phyloP scores from a whole-genome alignment of 1,284 basidiomycete genomes.

The Ustilago xerochloae region DNA sequence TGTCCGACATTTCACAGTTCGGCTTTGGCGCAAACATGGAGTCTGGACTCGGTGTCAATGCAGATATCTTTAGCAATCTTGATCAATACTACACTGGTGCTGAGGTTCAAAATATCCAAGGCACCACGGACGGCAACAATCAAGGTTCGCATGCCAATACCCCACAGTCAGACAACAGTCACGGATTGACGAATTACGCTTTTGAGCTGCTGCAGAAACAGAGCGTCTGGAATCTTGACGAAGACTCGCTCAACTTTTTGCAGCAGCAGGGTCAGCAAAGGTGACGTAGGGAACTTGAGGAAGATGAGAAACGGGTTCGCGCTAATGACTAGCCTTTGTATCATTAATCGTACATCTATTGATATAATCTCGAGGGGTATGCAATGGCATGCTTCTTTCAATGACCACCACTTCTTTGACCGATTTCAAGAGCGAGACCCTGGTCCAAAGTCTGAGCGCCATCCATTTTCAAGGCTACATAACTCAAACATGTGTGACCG shows the following conservation, averaged over 20 bases:
- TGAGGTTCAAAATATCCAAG: neutral
- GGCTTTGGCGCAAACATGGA: neutral
- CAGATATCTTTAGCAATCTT: constrained; percentile 10
- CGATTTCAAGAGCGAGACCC: too few species aligned
- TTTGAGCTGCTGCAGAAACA: constrained; percentile 49
- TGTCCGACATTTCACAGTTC: constrained; percentile 25
- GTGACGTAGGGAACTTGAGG: neutral
- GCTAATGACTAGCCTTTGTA: neutral
- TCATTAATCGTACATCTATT: neutral
- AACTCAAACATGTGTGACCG: too few species aligned
- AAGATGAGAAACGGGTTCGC: neutral
- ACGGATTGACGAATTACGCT: constrained; percentile 31
- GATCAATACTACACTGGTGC: constrained; percentile 10
- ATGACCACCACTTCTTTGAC: too few species aligned
- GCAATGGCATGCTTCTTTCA: too few species aligned
- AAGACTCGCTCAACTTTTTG: constrained; percentile 36
- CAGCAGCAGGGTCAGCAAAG: constrained; percentile 21
- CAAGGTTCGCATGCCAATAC: constrained; percentile 5
- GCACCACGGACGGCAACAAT: neutral
- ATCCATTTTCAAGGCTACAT: too few species aligned
- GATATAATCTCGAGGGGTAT: too few species aligned
- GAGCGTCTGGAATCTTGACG: constrained; percentile 44
- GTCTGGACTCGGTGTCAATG: constrained; percentile 1
- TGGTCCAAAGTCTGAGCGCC: too few species aligned
- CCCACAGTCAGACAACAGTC: constrained; percentile 32